These are phyloP conservation scores for Parasitella parasitica DNA, from an alignment of 371 early-diverging fungal species.

Conservation along the genomic window DNA sequence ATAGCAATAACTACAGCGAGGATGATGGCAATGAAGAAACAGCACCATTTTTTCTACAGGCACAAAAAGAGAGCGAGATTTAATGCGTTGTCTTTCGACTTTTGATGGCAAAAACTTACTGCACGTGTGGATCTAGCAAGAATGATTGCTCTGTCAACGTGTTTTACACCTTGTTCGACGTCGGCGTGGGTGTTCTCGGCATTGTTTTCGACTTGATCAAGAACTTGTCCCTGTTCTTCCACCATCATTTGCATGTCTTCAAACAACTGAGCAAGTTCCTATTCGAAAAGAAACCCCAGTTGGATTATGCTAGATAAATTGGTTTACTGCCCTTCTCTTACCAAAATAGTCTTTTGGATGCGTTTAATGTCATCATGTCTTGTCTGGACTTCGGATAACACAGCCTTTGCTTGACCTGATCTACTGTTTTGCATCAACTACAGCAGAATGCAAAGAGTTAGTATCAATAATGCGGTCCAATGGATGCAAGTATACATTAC, in stretches of 20 bases:
- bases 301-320: neutral
- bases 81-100: too few relatives aligned
- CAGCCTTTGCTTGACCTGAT: slow-evolving; percentile 78
- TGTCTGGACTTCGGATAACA: slow-evolving; percentile 82
- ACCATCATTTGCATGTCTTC: slow-evolving; percentile 89
- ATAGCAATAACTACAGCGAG: slow-evolving; percentile 51
- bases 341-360: slow-evolving; percentile 83
- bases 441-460: neutral
- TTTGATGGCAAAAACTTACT: slow-evolving; percentile 37
- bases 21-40: slow-evolving; percentile 54
- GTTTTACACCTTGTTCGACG: slow-evolving; percentile 71
- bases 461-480: too few relatives aligned
- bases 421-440: slow-evolving; percentile 75
- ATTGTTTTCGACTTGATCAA: slow-evolving; percentile 73
- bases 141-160: slow-evolving; percentile 68
- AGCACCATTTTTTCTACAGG: slow-evolving; percentile 67
- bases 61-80: too few relatives aligned
- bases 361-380: slow-evolving; percentile 87
- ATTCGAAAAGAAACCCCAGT: slow-evolving; percentile 3
- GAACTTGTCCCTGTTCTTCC: slow-evolving; percentile 72
- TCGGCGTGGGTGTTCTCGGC: slow-evolving; percentile 64
- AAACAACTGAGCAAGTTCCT: slow-evolving; percentile 89
- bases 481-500: slow-evolving; percentile 52
- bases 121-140: slow-evolving; percentile 75
- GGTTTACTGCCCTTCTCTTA: slow-evolving; percentile 22